A percentile compares a stretch with the other conserved stretches of the same genome.
These are phyloP conservation scores for Cyberlindnera mississippiensis DNA, from an alignment of 805 yeast species.

Conservation along the genomic window DNA sequence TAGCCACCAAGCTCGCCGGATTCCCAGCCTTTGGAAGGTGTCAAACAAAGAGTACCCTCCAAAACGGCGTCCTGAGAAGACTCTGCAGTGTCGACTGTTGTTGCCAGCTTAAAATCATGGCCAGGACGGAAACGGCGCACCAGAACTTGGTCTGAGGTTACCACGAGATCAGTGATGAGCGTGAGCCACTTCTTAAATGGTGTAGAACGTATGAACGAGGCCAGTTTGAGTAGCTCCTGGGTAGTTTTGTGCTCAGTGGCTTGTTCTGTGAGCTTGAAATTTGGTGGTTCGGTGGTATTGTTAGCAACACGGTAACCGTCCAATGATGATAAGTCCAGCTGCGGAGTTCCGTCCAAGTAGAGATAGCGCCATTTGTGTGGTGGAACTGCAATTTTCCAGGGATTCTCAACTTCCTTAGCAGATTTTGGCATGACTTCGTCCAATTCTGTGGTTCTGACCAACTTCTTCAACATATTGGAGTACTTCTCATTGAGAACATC, in stretches of 20 bases:
- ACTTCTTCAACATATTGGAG: conserved; percentile 42
- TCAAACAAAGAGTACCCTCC: conserved; percentile 78
- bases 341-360: conserved; percentile 67
- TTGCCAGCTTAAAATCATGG: conserved; percentile 87
- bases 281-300: conserved; percentile 50
- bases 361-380: conserved; percentile 88
- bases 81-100: conserved; percentile 39
- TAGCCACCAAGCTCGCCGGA: conserved; percentile 93
- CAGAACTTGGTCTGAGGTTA: conserved; percentile 62
- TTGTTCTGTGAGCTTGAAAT: conserved; percentile 39
- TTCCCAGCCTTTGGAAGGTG: conserved; percentile 84
- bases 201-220: conserved; percentile 53
- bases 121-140: conserved; percentile 94
- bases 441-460: conserved; percentile 56
- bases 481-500: conserved; percentile 57
- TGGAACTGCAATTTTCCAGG: conserved; percentile 92
- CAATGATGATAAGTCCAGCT: conserved; percentile 27
- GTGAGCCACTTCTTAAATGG: conserved; percentile 70
- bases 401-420: conserved; percentile 51
- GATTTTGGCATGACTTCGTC: conserved; percentile 55
- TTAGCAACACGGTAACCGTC: conserved; percentile 32
- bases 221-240: conserved; percentile 46
- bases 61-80: conserved; percentile 38
- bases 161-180: conserved; percentile 55
- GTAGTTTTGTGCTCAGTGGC: conserved; percentile 29